phyloP scores from a whole-genome alignment of 345 rosid species.

The Gynandropsis gynandra region DNA sequence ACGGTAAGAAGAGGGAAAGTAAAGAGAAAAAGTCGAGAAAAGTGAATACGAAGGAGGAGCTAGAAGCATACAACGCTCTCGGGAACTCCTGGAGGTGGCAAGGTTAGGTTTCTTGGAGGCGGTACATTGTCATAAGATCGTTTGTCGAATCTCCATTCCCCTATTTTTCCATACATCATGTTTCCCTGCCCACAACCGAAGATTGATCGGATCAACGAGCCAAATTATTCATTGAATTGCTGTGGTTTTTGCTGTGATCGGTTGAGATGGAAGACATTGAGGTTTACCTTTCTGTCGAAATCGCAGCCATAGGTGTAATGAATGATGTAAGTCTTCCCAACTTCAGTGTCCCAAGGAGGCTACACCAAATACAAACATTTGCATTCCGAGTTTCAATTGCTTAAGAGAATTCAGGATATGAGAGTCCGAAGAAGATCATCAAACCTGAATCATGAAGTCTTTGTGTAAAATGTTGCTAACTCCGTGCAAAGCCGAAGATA shows the following conservation, averaged over 20 bases:
- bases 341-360: conserved; percentile 98
- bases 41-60: too few species aligned
- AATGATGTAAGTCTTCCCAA: conserved; percentile 69
- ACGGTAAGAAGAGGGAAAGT: too few species aligned
- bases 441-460: conserved; percentile 98
- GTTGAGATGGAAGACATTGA: too few species aligned
- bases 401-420: too few species aligned
- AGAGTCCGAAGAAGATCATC: too few species aligned
- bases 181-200: conserved; percentile 38
- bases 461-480: conserved; percentile 69
- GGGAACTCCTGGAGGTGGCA: conserved; percentile 90
- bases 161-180: conserved; percentile 65
- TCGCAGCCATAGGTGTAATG: conserved; percentile 98
- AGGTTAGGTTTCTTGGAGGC: conserved; percentile 73
- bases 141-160: conserved; percentile 98
- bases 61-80: conserved; percentile 97
- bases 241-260: too few species aligned
- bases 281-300: conserved; percentile 69
- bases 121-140: conserved; percentile 55
- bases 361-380: conserved; percentile 29
- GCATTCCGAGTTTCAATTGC: conserved; percentile 10
- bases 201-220: too few species aligned
- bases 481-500: conserved; percentile 81
- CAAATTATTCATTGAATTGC: too few species aligned
- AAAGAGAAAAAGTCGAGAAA: too few species aligned